Evolutionary conservation across 768 basidiomycete genomes (phyloP).

Genomic region (Cubamyces sp.): DNA sequence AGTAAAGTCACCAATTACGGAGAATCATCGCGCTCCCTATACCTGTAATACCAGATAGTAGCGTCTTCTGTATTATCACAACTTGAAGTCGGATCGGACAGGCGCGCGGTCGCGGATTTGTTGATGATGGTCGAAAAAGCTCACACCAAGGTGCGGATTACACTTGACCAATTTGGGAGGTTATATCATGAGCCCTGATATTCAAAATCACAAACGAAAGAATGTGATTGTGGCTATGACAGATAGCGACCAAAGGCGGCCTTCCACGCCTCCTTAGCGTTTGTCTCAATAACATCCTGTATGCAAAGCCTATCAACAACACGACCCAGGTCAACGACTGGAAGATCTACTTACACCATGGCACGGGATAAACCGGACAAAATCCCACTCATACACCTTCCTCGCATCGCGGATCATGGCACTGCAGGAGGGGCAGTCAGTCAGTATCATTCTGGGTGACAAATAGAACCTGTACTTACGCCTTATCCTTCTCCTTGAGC

Average conservation of each 20-base stretch:
- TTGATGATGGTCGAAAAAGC: no score
- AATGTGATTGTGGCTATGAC: background rate
- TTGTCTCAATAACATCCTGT: slow-evolving; percentile 53
- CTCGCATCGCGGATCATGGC: slow-evolving; percentile 61
- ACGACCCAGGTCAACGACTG: background rate
- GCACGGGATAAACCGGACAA: slow-evolving; percentile 68
- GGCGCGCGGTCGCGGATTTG: no score
- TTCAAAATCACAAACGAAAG: no score
- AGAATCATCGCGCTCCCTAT: no score
- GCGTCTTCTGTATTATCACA: no score
- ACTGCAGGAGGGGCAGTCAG: slow-evolving; percentile 25
- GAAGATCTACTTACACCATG: slow-evolving; percentile 46
- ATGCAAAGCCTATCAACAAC: background rate
- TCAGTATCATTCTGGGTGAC: background rate
- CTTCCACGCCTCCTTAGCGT: slow-evolving; percentile 39
- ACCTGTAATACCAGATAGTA: background rate
- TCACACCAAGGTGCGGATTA: no score
- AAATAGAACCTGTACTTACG: background rate
- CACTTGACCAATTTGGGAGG: no score
- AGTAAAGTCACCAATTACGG: no score
- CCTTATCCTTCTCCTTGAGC: slow-evolving; percentile 24
- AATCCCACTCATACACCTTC: slow-evolving; percentile 69
- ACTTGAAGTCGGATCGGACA: no score
- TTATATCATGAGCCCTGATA: no score
- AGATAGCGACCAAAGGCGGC: slow-evolving; percentile 1